Evolutionary conservation across 2,329 filamentous ascomycete genomes (phyloP).

Genomic region (Aureobasidium subglaciale): DNA sequence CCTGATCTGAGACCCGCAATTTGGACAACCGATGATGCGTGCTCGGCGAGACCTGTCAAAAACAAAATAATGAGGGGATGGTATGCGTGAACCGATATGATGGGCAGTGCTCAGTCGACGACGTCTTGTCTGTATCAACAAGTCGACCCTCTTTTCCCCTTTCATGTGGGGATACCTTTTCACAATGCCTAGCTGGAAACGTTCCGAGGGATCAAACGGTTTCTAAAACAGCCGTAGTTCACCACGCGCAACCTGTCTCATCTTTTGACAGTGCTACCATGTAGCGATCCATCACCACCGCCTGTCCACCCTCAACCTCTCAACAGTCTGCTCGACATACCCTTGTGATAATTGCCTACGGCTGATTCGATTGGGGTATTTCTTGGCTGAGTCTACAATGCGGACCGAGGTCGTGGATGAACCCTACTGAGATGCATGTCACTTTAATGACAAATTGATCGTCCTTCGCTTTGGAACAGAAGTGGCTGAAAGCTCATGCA

Average conservation of each 20-base stretch:
- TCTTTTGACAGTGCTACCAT: neutral
- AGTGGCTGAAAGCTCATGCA: no score
- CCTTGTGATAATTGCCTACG: no score
- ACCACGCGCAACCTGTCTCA: constrained; percentile 7
- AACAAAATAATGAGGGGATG: neutral
- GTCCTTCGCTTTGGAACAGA: no score
- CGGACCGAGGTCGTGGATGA: neutral
- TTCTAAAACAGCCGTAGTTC: neutral
- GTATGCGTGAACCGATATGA: neutral
- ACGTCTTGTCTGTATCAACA: neutral
- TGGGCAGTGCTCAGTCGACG: neutral
- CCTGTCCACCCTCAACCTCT: neutral
- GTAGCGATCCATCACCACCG: neutral
- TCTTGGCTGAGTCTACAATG: neutral
- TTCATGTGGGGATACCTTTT: constrained; percentile 9
- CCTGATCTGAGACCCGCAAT: neutral
- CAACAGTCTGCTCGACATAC: neutral
- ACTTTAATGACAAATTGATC: neutral
- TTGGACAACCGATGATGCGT: neutral
- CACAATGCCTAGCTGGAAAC: neutral
- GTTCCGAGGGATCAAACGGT: neutral
- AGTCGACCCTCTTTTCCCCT: constrained; percentile 2
- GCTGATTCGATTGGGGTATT: no score
- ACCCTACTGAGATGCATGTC: neutral
- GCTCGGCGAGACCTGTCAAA: neutral